These are phyloP conservation scores for Phytophthora macrochlamydospora DNA, from an alignment of 352 stramenopile species.

Conservation along the genomic window DNA sequence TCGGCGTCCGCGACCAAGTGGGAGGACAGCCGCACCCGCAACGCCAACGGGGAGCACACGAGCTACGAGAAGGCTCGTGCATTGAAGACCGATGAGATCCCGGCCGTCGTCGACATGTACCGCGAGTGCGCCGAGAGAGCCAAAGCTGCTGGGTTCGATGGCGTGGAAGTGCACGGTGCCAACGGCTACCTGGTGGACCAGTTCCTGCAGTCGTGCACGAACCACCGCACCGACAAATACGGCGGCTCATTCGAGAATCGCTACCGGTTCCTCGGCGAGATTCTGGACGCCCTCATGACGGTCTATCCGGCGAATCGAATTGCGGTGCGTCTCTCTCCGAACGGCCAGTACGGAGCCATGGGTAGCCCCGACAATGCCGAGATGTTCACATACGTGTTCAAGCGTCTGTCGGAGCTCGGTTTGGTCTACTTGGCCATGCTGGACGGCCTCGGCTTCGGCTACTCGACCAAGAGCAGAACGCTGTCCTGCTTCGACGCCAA, in stretches of 20 bases:
- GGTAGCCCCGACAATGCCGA: conserved; percentile 22
- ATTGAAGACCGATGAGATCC: conserved; percentile 21
- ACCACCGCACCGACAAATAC: conserved; percentile 75
- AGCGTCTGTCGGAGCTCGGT: conserved; percentile 9
- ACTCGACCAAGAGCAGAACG: conserved; percentile 1
- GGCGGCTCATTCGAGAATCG: conserved; percentile 77
- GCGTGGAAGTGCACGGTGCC: conserved; percentile 86
- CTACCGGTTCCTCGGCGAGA: conserved; percentile 52
- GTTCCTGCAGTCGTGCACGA: conserved; percentile 39
- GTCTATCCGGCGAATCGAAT: conserved; percentile 23
- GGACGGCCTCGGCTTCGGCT: conserved; percentile 18
- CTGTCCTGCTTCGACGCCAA: conserved; percentile 17
- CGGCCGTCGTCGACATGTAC: conserved; percentile 66
- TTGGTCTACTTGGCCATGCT: conserved; percentile 21
- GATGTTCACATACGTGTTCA: conserved; percentile 32
- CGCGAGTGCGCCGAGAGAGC: conserved; percentile 43
- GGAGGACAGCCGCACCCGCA: conserved; percentile 25
- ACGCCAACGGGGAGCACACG: conserved; percentile 11
- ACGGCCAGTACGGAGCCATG: conserved; percentile 23
- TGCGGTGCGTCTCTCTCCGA: conserved; percentile 22
- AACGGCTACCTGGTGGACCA: conserved; percentile 89
- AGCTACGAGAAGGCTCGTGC: conserved; percentile 9
- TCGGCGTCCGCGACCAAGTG: conserved; percentile 9
- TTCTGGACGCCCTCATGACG: conserved; percentile 43
- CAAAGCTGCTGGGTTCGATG: conserved; percentile 84